Evolutionary conservation across 169 alveolate species (phyloP), one percentile per base, ranked within the genome.

Genomic region (Ichthyophthirius multifiliis): DNA sequence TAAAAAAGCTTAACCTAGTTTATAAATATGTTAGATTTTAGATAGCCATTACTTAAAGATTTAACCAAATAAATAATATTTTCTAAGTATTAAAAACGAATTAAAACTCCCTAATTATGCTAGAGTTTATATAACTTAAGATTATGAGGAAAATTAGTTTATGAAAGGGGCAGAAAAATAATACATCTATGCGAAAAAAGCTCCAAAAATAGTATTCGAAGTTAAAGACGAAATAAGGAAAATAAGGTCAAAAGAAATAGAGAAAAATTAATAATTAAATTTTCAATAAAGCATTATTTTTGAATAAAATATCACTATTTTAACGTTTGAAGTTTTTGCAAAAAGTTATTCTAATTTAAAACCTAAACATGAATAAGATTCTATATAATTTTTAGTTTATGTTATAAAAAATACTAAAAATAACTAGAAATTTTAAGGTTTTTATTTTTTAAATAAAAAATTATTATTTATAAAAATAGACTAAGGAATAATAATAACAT

Each of bases 291-390:
- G n/a, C n/a, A n/a, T n/a, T n/a, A n/a, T n/a, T n/a, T 55, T 27
- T 27, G 43, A 55, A 13, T 34, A 55, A 55, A 39, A 55, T 55
- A 55, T 55, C 34, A 55, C 71, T 0, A 55, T 55, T 34, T 55
- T 27, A n/a, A 55, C 71, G 0, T 55, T 55, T 23, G 71, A 55
- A 27, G 34, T 55, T 9, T 55, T 55, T 27, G 71, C 71, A 20
- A 55, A 55, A 55, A 15, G 32, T 55, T 15, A 18, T 7, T 39
- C 48, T 15, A 45, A 75, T 16, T 18, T 47, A 45, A 43, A 47
- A 16, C 83, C 83, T 9, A 43, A 75, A 18, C 83, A 73, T n/a
- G 37, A 48, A 45, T 45, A 35, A 18, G 83, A 75, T 48, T 13
- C 62, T 18, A 75, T 75, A 5, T 30, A 48, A 16, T 75, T 75